Base-by-base conservation (phyloP, 2,329 filamentous ascomycete species). In the Didymella exigua region DNA sequence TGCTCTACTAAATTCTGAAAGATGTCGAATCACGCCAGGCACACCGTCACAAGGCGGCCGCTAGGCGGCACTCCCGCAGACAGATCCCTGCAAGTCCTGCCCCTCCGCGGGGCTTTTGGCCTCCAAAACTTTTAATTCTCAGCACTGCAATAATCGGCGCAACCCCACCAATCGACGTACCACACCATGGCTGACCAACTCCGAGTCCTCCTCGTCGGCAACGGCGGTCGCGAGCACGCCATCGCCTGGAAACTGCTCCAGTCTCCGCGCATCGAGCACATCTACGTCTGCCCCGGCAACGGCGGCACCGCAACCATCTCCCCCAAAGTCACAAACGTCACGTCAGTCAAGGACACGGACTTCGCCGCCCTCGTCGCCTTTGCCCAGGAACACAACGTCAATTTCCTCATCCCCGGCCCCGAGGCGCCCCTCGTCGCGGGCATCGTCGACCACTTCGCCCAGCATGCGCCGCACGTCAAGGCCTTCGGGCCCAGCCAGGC, bases 361-460 rank as follows among this genome's bases (percentile, higher is more conserved):
- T 97, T 96, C 69, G 77, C 87, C 8, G 85, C 82, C 5, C 86
- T 98, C 24, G 89, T 96, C 34, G 77, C 82, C 8, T 88, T 96
- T 56, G 89, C 93, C 1, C 82, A 86, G 71, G 81, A 87, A 64
- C 85, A 93, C 63, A 79, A 83, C 29, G 77, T 97, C 70, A 92
- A 92, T 73, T 84, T 98, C 45, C 88, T 96, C 2, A 87, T 98
- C 14, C 91, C 93, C 0, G 95, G 95, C 0, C 93, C 95, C 2
- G 95, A 98, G 77, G 91, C 89, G 0, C 93, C 93, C n/a, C 84
- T 99, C 13, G 93, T 98, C 24, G 91, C 90, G 59, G 95, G 95
- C 48, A 89, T 97, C 59, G 89, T 92, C 70, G 89, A 88, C 67
- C 89, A 88, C 78, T 98, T 98, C 79, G 82, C 85, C 59, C 76